phyloP scores from a whole-genome alignment of 2,329 filamentous ascomycete species.

The Penicillium sp. region DNA sequence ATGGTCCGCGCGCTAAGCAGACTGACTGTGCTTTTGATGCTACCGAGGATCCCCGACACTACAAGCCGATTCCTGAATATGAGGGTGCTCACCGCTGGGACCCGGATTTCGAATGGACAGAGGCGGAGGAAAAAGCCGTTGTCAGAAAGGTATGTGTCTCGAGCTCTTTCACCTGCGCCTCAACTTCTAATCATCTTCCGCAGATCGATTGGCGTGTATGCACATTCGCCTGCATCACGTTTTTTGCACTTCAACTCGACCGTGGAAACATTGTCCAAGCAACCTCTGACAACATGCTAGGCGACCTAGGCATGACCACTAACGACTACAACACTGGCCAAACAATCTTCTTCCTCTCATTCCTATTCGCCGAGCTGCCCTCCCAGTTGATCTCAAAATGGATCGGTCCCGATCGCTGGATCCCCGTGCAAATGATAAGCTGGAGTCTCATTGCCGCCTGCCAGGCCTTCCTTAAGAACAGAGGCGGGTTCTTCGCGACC shows the following conservation, averaged over 20 bases:
- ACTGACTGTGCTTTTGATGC: slow-evolving; percentile 35
- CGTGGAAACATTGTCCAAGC: slow-evolving; percentile 61
- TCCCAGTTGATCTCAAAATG: slow-evolving; percentile 59
- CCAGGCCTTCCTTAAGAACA: slow-evolving; percentile 51
- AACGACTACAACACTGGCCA: slow-evolving; percentile 47
- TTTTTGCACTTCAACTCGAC: slow-evolving; percentile 62
- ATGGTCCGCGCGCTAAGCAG: slow-evolving; percentile 7
- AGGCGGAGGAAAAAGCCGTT: slow-evolving; percentile 43
- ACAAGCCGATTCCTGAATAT: slow-evolving; percentile 43
- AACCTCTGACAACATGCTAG: slow-evolving; percentile 59
- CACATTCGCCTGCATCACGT: slow-evolving; percentile 53
- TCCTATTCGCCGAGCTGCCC: slow-evolving; percentile 53
- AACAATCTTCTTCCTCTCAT: slow-evolving; percentile 38
- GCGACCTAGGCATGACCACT: slow-evolving; percentile 47
- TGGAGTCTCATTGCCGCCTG: slow-evolving; percentile 54
- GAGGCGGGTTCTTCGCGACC: slow-evolving; percentile 41
- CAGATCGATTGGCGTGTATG: slow-evolving; percentile 44
- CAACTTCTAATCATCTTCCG: not conserved
- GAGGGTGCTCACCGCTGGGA: slow-evolving; percentile 51
- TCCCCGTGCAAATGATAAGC: slow-evolving; percentile 55
- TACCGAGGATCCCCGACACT: slow-evolving; percentile 35
- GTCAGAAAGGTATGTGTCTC: slow-evolving; percentile 33
- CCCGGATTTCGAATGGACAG: slow-evolving; percentile 45
- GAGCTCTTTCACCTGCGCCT: not conserved
- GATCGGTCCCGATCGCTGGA: slow-evolving; percentile 58